These are phyloP conservation scores for Dioscorea cayenensis DNA, from an alignment of 116 monocot species.

Conservation along the genomic window DNA sequence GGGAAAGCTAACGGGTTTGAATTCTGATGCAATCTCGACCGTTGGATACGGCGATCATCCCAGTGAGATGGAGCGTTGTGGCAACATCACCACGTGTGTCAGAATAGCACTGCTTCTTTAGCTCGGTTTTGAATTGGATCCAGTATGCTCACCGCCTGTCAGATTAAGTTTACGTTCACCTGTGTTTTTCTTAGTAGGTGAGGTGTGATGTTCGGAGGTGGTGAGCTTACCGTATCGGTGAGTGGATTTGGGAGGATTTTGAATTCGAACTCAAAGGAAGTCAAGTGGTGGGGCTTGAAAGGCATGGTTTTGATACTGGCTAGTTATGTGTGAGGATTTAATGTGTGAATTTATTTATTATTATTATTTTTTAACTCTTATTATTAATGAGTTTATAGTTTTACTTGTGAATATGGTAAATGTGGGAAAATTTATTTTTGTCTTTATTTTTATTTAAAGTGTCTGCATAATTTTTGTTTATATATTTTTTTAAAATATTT, in stretches of 20 bases:
- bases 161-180: neutral
- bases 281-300: neutral
- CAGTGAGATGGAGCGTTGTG: neutral
- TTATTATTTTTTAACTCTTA: no score
- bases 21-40: conserved; percentile 20
- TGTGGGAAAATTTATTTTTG: no score
- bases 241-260: neutral
- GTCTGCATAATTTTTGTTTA: no score
- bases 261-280: neutral
- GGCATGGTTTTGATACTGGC: neutral
- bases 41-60: conserved; percentile 8
- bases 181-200: neutral
- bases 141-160: neutral
- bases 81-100: neutral
- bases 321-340: no score
- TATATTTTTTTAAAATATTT: no score
- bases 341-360: no score
- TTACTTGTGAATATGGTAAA: no score
- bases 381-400: no score
- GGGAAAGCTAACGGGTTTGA: conserved; percentile 22
- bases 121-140: neutral
- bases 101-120: neutral
- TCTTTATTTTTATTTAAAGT: no score
- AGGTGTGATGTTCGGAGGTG: neutral
- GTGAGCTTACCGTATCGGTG: neutral